A percentile compares a stretch with the other conserved stretches of the same genome.
These are phyloP conservation scores for Coprinellus aureogranulatus DNA, from an alignment of 768 basidiomycete species.

Conservation along the genomic window DNA sequence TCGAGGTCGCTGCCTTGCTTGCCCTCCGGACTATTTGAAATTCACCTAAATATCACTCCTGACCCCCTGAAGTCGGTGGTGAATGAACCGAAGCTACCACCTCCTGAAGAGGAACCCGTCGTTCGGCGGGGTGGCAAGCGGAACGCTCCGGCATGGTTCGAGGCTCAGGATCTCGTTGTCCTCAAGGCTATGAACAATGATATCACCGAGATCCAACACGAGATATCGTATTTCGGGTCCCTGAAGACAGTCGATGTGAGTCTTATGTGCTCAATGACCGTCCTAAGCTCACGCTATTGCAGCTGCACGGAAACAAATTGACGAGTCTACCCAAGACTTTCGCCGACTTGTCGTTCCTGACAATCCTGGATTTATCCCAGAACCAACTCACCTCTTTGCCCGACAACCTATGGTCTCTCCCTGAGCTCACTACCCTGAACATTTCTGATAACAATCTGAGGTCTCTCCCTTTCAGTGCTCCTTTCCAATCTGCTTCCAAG, in stretches of 20 bases:
- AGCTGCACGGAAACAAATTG: conserved; percentile 79
- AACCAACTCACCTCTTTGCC: conserved; percentile 67
- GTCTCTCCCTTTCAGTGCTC: conserved; percentile 58
- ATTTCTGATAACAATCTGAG: conserved; percentile 68
- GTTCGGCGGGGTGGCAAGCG: conserved; percentile 41
- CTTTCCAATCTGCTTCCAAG: conserved; percentile 40
- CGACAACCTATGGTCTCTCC: conserved; percentile 62
- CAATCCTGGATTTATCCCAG: conserved; percentile 70
- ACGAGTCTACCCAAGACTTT: conserved; percentile 60
- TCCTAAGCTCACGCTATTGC: conserved; percentile 2
- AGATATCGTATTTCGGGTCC: conserved; percentile 81
- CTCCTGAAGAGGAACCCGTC: conserved; percentile 30
- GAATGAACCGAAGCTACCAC: conserved; percentile 54
- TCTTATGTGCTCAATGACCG: conserved; percentile 7
- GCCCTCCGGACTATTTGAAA: conserved; percentile 75
- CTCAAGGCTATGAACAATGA: conserved; percentile 81
- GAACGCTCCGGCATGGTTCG: conserved; percentile 69
- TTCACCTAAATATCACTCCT: conserved; percentile 74
- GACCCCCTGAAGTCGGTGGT: conserved; percentile 64
- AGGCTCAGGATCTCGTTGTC: conserved; percentile 73
- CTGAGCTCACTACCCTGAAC: conserved; percentile 63
- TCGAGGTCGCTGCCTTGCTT: conserved; percentile 71
- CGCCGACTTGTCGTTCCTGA: conserved; percentile 64
- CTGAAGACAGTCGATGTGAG: conserved; percentile 78
- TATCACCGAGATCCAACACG: conserved; percentile 74